A percentile compares a stretch with the other conserved stretches of the same genome.
These are phyloP conservation scores for Echria macrotheca DNA, from an alignment of 495 filamentous ascomycete species.

Conservation along the genomic window DNA sequence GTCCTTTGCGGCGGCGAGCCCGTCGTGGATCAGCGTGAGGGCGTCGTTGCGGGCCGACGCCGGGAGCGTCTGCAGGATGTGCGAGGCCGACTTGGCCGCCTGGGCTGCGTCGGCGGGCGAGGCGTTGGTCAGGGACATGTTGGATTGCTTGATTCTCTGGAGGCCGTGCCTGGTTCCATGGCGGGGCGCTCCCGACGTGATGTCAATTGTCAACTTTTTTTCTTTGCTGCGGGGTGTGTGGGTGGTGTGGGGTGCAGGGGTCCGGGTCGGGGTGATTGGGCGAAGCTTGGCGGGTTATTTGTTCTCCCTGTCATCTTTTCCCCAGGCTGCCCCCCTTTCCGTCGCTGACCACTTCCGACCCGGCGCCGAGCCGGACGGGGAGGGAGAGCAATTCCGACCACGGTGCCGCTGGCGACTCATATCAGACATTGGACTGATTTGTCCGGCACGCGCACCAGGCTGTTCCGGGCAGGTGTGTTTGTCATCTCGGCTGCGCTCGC, in stretches of 20 bases:
- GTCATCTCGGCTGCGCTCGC: too few relatives aligned
- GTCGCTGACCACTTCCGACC: constrained; percentile 6
- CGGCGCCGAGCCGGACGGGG: not conserved
- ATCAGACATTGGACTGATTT: too few relatives aligned
- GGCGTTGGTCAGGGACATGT: constrained; percentile 73
- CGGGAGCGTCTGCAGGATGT: constrained; percentile 60
- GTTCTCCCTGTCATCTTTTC: not conserved
- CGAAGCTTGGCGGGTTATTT: constrained; percentile 4
- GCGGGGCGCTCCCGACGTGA: not conserved
- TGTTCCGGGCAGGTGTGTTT: too few relatives aligned
- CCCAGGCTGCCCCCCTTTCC: not conserved
- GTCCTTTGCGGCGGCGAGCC: constrained; percentile 59
- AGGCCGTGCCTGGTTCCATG: not conserved
- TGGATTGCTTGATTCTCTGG: not conserved
- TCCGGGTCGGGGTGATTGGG: not conserved
- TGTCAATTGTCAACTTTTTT: constrained; percentile 8
- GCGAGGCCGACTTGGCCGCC: constrained; percentile 65
- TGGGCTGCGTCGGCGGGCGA: constrained; percentile 60
- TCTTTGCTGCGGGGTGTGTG: not conserved
- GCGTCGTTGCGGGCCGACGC: constrained; percentile 71
- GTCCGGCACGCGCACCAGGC: too few relatives aligned
- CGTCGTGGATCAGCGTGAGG: constrained; percentile 71
- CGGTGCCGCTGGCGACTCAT: not conserved
- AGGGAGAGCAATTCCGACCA: not conserved
- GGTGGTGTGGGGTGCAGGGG: constrained; percentile 4